Conservation (phyloP, 306 rosid species). For the Pterocarpus santalinus region DNA sequence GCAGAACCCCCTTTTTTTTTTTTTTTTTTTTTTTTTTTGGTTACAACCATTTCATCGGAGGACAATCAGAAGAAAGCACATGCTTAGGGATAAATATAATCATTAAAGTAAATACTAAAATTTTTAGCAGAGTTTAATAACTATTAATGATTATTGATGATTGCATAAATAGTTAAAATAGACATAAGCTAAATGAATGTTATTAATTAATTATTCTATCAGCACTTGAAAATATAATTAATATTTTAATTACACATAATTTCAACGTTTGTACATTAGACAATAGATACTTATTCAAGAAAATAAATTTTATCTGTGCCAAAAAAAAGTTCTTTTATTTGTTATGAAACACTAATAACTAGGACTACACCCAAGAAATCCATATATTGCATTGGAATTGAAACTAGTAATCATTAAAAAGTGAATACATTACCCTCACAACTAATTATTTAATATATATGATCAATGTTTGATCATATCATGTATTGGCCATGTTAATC, state of each 20-base stretch:
- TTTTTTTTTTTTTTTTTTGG: neutral
- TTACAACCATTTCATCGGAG: slow-evolving; percentile 1
- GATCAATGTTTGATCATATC: slow-evolving; percentile 21
- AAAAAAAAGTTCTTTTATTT: neutral
- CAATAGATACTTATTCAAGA: too few relatives aligned
- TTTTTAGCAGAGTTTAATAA: too few relatives aligned
- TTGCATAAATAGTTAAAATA: too few relatives aligned
- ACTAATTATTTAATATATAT: slow-evolving; percentile 9
- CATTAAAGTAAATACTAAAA: slow-evolving; percentile 1
- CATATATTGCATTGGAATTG: neutral
- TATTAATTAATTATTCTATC: too few relatives aligned
- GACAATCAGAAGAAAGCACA: slow-evolving; percentile 37
- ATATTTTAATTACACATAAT: neutral
- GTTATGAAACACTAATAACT: neutral
- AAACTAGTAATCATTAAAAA: slow-evolving; percentile 1
- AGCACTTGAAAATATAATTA: too few relatives aligned
- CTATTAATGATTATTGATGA: too few relatives aligned
- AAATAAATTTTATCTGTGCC: too few relatives aligned
- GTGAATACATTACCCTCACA: neutral
- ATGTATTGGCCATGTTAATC: neutral
- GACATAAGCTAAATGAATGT: too few relatives aligned
- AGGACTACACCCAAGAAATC: neutral
- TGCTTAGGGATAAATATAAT: slow-evolving; percentile 26
- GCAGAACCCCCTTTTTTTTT: neutral
- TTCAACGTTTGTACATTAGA: neutral